A percentile compares a stretch with the other conserved stretches of the same genome.
Conservation (phyloP, 2,329 filamentous ascomycete genomes). For the Aureobasidium sp. region DNA sequence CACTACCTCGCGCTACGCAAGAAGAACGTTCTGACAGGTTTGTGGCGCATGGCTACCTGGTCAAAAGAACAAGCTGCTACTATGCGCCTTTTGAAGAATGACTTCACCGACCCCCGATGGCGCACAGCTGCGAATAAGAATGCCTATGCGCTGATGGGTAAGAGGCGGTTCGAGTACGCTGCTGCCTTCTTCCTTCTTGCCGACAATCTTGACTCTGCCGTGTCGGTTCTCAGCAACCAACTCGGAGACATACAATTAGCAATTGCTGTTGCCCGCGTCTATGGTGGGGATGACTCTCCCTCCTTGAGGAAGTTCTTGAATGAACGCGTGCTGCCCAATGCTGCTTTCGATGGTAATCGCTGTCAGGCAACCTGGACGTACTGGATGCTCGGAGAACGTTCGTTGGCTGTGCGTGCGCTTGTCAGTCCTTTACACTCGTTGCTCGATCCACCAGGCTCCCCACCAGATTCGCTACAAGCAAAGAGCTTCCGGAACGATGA, state of each 20-base stretch:
- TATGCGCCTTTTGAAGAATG: slow-evolving; percentile 73
- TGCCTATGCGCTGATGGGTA: slow-evolving; percentile 88
- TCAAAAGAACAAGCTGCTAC: slow-evolving; percentile 80
- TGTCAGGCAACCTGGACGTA: slow-evolving; percentile 97
- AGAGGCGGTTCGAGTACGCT: slow-evolving; percentile 86
- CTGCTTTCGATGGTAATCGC: slow-evolving; percentile 73
- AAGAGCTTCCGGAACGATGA: slow-evolving; percentile 85
- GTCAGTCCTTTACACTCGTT: slow-evolving; percentile 64
- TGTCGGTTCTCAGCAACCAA: slow-evolving; percentile 79
- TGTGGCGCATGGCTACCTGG: slow-evolving; percentile 93
- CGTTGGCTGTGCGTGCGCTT: slow-evolving; percentile 76
- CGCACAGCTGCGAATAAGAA: slow-evolving; percentile 88
- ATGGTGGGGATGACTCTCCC: slow-evolving; percentile 75
- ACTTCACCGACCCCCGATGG: slow-evolving; percentile 84
- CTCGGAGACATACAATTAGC: slow-evolving; percentile 85
- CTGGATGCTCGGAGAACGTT: slow-evolving; percentile 76
- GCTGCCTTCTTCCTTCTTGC: slow-evolving; percentile 93
- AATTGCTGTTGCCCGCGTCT: slow-evolving; percentile 78
- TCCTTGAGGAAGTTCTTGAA: slow-evolving; percentile 67
- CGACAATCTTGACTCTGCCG: slow-evolving; percentile 75
- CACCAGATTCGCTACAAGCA: slow-evolving; percentile 55
- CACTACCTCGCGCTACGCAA: slow-evolving; percentile 85
- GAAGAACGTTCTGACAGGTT: slow-evolving; percentile 79
- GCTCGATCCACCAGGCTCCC: slow-evolving; percentile 59
- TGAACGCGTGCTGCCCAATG: slow-evolving; percentile 70